Base-by-base conservation (phyloP, 768 basidiomycete species). In the Strobilomyces dryophilus region DNA sequence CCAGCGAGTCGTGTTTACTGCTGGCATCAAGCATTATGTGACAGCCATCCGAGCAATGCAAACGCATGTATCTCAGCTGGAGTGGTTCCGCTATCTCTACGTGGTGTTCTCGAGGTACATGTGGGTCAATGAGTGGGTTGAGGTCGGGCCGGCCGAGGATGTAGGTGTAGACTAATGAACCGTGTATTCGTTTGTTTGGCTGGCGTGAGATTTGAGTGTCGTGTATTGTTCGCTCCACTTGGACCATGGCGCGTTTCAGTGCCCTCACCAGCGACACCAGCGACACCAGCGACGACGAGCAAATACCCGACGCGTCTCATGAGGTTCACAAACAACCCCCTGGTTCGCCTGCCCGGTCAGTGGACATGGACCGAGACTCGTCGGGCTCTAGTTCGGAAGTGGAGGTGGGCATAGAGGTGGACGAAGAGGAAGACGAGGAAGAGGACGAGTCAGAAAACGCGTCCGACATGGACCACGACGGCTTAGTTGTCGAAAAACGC, bases 61-160 rank as follows among this genome's bases (percentile, higher is more conserved):
- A 55, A 71, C 76, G 52, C 94, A 97, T 60, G 56, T 71, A 49
- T 84, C 83, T 54, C 94, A 97, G 73, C 71, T 92, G 53, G 81
- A 83, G 40, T 95, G 93, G 93, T 95, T 92, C 73, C 80, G 94
- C 39, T 92, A 87, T 81, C 71, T 94, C 51, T 89, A 93, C 64
- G 75, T 95, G 36, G 57, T 71, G 20, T 89, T 86, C 64, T 93
- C 90, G 17, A 78, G 87, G 52, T 92, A 94, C 64, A 88, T 95
- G 90, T 95, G 94, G 93, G 81, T 89, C 26, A 94, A 94, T 57
- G 85, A 89, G 57, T 91, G 90, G 81, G 74, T 76, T 2, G 79
- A 84, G 65, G 61, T 89, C 24, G 12, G 34, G 29, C 27, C 59
- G 10, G 24, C 44, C 21, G 51, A 55, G 18, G 2, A 12, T 6